Evolutionary conservation across 2,329 filamentous ascomycete species (phyloP).

Genomic region (Calonectria crousiana): DNA sequence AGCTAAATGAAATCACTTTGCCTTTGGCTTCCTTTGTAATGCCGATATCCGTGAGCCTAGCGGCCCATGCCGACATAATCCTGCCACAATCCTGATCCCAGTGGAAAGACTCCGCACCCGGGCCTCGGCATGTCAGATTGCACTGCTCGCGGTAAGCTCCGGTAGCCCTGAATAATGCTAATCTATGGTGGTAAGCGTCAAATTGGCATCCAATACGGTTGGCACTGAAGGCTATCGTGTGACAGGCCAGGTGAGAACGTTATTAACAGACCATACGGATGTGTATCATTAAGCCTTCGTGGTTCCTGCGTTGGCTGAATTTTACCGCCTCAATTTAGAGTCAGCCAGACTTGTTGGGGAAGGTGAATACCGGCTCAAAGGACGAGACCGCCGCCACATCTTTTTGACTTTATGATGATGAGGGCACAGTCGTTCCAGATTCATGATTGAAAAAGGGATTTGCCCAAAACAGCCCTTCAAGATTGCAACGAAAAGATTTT

Average conservation of each 20-base stretch:
- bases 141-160: not conserved
- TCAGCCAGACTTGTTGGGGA: not conserved
- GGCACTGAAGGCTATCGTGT: not conserved
- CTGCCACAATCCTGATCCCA: not conserved
- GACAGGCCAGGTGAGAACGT: too few species aligned
- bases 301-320: not conserved
- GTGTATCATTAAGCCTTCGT: not conserved
- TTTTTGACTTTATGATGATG: not conserved
- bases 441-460: not conserved
- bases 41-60: not conserved
- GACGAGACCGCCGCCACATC: not conserved
- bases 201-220: not conserved
- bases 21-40: not conserved
- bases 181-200: not conserved
- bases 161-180: not conserved
- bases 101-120: not conserved
- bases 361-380: not conserved
- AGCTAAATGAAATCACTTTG: not conserved
- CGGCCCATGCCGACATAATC: not conserved
- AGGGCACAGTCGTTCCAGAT: not conserved
- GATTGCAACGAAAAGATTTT: not conserved
- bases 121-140: not conserved
- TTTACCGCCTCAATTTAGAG: not conserved
- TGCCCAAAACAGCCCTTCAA: not conserved
- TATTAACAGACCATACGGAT: not conserved